These are phyloP conservation scores for Boletus edulis DNA, from an alignment of 768 basidiomycete species.

Conservation along the genomic window DNA sequence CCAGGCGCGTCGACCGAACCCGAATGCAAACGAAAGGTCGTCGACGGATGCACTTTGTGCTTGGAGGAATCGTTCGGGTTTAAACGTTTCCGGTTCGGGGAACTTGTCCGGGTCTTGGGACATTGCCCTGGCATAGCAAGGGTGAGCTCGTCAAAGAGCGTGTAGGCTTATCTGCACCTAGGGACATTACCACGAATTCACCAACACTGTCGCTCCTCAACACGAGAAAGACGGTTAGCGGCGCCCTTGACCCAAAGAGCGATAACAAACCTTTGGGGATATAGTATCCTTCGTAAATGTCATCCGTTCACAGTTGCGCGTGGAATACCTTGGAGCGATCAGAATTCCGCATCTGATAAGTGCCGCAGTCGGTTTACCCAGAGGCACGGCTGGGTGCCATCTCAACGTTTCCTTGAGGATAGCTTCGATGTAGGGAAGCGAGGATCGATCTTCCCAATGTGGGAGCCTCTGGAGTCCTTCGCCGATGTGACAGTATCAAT, in stretches of 20 bases:
- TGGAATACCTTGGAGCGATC: constrained; percentile 22
- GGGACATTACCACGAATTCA: constrained; percentile 18
- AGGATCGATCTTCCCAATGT: constrained; percentile 16
- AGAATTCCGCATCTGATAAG: background rate
- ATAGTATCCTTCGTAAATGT: constrained; percentile 42
- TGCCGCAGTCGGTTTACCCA: constrained; percentile 4
- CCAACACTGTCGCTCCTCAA: constrained; percentile 20
- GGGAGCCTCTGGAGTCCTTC: constrained; percentile 19
- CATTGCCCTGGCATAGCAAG: constrained; percentile 26
- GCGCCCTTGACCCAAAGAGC: background rate
- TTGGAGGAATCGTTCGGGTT: constrained; percentile 36
- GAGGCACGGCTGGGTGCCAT: constrained; percentile 19
- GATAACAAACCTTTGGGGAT: constrained; percentile 47
- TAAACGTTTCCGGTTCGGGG: constrained; percentile 37
- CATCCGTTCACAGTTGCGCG: constrained; percentile 38
- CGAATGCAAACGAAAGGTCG: constrained; percentile 23
- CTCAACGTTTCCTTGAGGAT: constrained; percentile 24
- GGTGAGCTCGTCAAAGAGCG: background rate
- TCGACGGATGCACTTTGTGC: constrained; percentile 3
- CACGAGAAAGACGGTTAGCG: background rate
- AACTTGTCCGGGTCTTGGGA: constrained; percentile 37
- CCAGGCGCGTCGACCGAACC: constrained; percentile 43
- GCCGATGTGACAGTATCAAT: constrained; percentile 18
- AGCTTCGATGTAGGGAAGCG: constrained; percentile 22
- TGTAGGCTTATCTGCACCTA: background rate